Conservation (phyloP, 352 stramenopile species). For the Phytophthora uliginosa region DNA sequence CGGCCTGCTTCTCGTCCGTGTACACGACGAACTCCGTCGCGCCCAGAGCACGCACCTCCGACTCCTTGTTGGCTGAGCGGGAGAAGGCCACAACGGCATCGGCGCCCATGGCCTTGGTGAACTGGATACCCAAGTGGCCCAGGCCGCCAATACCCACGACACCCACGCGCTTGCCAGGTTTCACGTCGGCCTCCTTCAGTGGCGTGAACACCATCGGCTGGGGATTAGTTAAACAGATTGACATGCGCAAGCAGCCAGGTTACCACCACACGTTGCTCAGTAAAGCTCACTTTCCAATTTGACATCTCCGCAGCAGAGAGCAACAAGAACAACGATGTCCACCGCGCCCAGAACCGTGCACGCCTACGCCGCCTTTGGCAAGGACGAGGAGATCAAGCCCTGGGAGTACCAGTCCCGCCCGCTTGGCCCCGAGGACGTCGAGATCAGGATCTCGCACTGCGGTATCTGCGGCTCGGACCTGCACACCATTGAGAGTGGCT, state of each 20-base stretch:
- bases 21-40: constrained; percentile 72
- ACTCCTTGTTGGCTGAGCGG: constrained; percentile 68
- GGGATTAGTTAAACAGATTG: constrained; percentile 25
- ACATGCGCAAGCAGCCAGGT: constrained; percentile 25
- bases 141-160: constrained; percentile 88
- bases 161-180: constrained; percentile 19
- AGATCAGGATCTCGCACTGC: constrained; percentile 76
- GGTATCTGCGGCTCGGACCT: constrained; percentile 74
- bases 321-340: constrained; percentile 23
- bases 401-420: constrained; percentile 59
- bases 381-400: constrained; percentile 41
- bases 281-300: constrained; percentile 24
- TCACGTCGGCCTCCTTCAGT: no score
- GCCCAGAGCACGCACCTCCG: constrained; percentile 59
- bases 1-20: constrained; percentile 47
- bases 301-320: constrained; percentile 5
- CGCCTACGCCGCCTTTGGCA: constrained; percentile 53
- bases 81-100: constrained; percentile 75
- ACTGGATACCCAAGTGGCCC: constrained; percentile 88
- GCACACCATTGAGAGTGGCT: constrained; percentile 49
- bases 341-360: constrained; percentile 48
- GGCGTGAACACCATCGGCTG: not conserved
- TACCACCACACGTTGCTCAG: constrained; percentile 1
- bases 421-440: constrained; percentile 53
- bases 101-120: constrained; percentile 71